Percentiles rank a stretch among this genome's conserved stretches.
These are phyloP conservation scores for Rhizophagus sp. DNA, from an alignment of 192 early-diverging fungal genomes.

Conservation along the genomic window DNA sequence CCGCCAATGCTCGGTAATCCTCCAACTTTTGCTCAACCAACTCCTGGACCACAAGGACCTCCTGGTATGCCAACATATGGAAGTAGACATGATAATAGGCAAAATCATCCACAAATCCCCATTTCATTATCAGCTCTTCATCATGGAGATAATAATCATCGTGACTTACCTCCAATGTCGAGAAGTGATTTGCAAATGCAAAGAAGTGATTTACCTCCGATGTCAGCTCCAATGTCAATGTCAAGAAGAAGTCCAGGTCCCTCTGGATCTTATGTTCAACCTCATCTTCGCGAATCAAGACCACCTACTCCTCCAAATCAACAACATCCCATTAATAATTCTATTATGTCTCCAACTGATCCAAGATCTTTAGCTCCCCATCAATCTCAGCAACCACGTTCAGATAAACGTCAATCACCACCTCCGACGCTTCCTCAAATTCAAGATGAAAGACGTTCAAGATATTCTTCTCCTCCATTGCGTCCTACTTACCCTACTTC, in stretches of 20 bases:
- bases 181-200: not conserved
- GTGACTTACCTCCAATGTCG: conserved; percentile 29
- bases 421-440: conserved; percentile 28
- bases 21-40: conserved; percentile 19
- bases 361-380: not conserved
- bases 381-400: conserved; percentile 20
- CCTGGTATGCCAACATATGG: conserved; percentile 22
- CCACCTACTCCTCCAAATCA: conserved; percentile 29
- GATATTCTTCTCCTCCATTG: conserved; percentile 12
- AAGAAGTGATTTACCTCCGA: conserved; percentile 25
- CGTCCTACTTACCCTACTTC: conserved; percentile 11
- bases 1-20: conserved; percentile 25
- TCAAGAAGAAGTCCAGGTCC: conserved; percentile 25
- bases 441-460: conserved; percentile 5
- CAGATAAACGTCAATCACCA: conserved; percentile 20
- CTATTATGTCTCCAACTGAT: conserved; percentile 23
- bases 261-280: not conserved
- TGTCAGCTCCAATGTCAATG: not conserved
- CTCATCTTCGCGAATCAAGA: conserved; percentile 4
- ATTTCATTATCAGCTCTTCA: conserved; percentile 14
- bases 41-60: conserved; percentile 28
- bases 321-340: not conserved
- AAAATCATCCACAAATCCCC: conserved; percentile 1
- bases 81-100: conserved; percentile 10
- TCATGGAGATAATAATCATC: conserved; percentile 1